Evolutionary conservation across 164 flowering plant genomes (phyloP).

Genomic region (Pachysandra terminalis): DNA sequence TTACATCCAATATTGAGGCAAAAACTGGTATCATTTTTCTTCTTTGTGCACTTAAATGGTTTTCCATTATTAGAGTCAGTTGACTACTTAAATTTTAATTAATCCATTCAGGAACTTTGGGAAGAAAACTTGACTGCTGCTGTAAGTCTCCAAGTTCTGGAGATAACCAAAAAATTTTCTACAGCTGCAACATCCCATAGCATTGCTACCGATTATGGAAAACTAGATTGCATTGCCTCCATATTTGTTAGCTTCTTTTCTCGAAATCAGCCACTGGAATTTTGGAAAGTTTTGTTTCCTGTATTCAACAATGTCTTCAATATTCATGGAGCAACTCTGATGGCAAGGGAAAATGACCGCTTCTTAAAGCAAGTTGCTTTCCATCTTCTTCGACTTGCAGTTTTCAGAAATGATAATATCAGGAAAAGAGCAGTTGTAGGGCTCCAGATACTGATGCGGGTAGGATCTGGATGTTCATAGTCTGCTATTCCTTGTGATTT

Average conservation of each 20-base stretch:
- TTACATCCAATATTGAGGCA: constrained; percentile 95
- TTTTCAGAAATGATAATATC: constrained; percentile 82
- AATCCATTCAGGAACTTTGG: constrained; percentile 65
- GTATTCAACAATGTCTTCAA: constrained; percentile 73
- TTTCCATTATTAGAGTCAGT: neutral
- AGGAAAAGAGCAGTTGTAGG: constrained; percentile 89
- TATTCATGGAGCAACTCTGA: constrained; percentile 88
- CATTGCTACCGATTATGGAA: constrained; percentile 95
- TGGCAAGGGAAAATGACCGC: constrained; percentile 98
- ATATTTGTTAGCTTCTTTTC: constrained; percentile 84
- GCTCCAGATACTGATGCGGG: constrained; percentile 90
- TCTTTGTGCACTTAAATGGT: neutral
- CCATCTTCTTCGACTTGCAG: constrained; percentile 95
- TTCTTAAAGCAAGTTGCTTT: constrained; percentile 95
- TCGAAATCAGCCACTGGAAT: constrained; percentile 74
- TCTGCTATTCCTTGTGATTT: neutral
- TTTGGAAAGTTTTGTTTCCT: constrained; percentile 87
- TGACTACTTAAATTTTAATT: neutral
- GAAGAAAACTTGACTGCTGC: constrained; percentile 95
- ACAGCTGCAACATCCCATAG: constrained; percentile 68
- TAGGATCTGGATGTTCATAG: constrained; percentile 26
- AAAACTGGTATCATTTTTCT: constrained; percentile 59
- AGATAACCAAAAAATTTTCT: constrained; percentile 77
- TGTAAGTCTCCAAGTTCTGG: constrained; percentile 92
- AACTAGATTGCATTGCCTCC: constrained; percentile 88